Evolutionary conservation across 495 filamentous ascomycete genomes (phyloP), one percentile per base, ranked within the genome.

Genomic region (Tuber indicum): DNA sequence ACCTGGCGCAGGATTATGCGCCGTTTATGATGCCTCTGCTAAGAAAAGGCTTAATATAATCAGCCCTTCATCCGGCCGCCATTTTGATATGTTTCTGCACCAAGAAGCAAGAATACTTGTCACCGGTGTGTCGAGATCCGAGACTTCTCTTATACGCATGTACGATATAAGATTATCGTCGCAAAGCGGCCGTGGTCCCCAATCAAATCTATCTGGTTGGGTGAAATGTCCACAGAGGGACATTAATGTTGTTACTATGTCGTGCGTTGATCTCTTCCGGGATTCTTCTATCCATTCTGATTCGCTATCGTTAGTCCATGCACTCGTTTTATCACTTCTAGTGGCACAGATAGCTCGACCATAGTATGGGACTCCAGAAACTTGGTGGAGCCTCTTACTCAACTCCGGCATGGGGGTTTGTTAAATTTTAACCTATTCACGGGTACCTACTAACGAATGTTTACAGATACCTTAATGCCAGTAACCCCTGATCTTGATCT

Each of bases 321-420:
- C 39, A 43, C 74, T 43, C 85, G 84, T 42, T 91, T 94, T 77
- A 82, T 97, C 44, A 92, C 93, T 2, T 92, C 92, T 6, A 92
- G 92, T 17, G 96, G 93, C 81, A 99, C 96, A 0, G 89, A 95
- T 82, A 92, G 93, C 3, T 89, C 87, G 10, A 92, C 91, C 0
- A 94, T 96, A 80, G 87, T 98, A 4, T 99, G 93, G 92, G 96
- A 99, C 82, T 86, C 87, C 16, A 89, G 93, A 0, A 86, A 85
- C 17, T 86, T 86, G 0, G 82, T 86, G 19, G 73, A 85, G 66
- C 86, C 90, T 1, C 87, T 98, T 41, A 92, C 92, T 81, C 84
- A 87, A 36, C 86, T 99, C 0, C 74, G 83, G 12, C 96, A 99
- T 82, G 92, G 90, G 1, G 84, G 84, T 78, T 58, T 39, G 23